A percentile compares a stretch with the other conserved stretches of the same genome.
phyloP scores from a whole-genome alignment of 2,329 filamentous ascomycete species.

The Alternaria gaisen region DNA sequence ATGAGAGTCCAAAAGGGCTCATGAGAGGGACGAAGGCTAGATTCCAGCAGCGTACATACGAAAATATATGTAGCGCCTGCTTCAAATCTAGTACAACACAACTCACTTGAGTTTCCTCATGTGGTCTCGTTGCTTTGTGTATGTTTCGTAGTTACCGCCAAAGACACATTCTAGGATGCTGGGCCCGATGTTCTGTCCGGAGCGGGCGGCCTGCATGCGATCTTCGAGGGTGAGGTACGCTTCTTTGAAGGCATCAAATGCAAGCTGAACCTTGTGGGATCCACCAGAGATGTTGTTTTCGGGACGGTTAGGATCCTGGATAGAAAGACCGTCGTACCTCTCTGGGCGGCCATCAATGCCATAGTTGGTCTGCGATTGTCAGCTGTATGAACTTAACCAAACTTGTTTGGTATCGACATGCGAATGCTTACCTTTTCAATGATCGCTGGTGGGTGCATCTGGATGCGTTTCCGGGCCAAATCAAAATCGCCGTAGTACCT shows the following conservation, averaged over 20 bases:
- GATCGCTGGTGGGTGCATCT: conserved; percentile 74
- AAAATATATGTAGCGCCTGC: neutral
- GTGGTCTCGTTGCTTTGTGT: conserved; percentile 72
- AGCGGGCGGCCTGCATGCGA: conserved; percentile 59
- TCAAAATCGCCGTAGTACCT: conserved; percentile 90
- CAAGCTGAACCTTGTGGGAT: conserved; percentile 72
- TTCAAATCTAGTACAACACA: conserved; percentile 16
- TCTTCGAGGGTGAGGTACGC: conserved; percentile 51
- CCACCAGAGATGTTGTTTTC: conserved; percentile 91
- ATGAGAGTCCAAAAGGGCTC: neutral
- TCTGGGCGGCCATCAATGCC: conserved; percentile 45
- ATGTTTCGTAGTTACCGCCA: conserved; percentile 80
- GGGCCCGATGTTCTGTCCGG: conserved; percentile 28
- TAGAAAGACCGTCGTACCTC: conserved; percentile 72
- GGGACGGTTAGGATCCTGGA: conserved; percentile 88
- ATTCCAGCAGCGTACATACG: neutral
- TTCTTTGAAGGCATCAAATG: conserved; percentile 74
- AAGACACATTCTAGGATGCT: conserved; percentile 78
- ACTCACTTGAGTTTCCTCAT: conserved; percentile 54
- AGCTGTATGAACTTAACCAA: conserved; percentile 2
- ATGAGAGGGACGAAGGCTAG: neutral
- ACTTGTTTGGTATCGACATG: neutral
- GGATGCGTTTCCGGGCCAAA: conserved; percentile 74
- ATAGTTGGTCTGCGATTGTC: conserved; percentile 24
- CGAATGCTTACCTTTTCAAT: conserved; percentile 73